A percentile compares a stretch with the other conserved stretches of the same genome.
These are phyloP conservation scores for Maudiozyma serrabonitensis DNA, from an alignment of 805 yeast genomes.

Conservation along the genomic window DNA sequence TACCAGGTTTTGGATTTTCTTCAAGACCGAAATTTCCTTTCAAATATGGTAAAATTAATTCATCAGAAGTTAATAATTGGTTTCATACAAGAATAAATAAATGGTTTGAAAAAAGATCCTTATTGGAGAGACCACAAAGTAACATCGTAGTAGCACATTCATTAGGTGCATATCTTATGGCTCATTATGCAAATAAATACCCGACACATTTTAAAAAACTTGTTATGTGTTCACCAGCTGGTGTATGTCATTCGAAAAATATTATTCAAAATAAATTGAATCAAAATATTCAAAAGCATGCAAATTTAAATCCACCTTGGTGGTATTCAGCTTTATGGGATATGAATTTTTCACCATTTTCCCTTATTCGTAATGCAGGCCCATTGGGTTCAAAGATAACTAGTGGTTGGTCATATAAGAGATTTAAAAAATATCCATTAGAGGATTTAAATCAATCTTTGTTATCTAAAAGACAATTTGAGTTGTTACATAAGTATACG, in stretches of 20 bases:
- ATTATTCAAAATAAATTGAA: background rate
- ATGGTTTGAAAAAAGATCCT: slow-evolving; percentile 31
- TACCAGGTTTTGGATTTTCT: slow-evolving; percentile 85
- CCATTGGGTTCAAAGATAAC: slow-evolving; percentile 78
- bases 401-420: slow-evolving; percentile 79
- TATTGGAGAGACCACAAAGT: slow-evolving; percentile 27
- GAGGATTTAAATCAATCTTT: background rate
- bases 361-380: slow-evolving; percentile 66
- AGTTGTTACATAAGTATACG: slow-evolving; percentile 63
- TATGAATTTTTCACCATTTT: slow-evolving; percentile 75
- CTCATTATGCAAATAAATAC: slow-evolving; percentile 51
- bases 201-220: slow-evolving; percentile 58
- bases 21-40: slow-evolving; percentile 63
- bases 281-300: slow-evolving; percentile 27
- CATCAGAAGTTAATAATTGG: slow-evolving; percentile 28
- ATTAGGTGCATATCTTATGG: slow-evolving; percentile 79
- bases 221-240: slow-evolving; percentile 86
- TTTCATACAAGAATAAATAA: slow-evolving; percentile 40
- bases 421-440: slow-evolving; percentile 52
- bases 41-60: slow-evolving; percentile 19
- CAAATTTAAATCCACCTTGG: slow-evolving; percentile 40
- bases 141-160: slow-evolving; percentile 75
- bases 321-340: slow-evolving; percentile 85
- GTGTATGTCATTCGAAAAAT: slow-evolving; percentile 34
- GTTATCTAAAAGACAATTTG: slow-evolving; percentile 12